phyloP scores from a whole-genome alignment of 441 rosid genomes.

The Aleurites moluccanus region DNA sequence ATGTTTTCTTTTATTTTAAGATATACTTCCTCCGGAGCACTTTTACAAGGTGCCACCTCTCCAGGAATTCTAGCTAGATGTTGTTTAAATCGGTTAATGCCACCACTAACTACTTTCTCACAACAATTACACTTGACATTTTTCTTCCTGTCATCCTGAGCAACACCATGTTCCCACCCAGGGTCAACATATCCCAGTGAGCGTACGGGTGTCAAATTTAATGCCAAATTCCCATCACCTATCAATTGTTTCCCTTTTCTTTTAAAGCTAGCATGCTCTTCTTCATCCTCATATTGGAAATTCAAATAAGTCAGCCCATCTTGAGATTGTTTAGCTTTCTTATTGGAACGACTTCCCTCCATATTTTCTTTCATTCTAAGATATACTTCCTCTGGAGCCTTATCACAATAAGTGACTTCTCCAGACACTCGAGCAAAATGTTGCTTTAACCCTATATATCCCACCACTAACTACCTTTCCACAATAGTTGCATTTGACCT shows the following conservation, averaged over 20 bases:
- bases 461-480: slow-evolving; percentile 89
- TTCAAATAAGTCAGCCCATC: slow-evolving; percentile 15
- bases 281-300: slow-evolving; percentile 22
- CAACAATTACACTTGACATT: slow-evolving; percentile 89
- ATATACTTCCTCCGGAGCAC: slow-evolving; percentile 90
- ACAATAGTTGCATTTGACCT: slow-evolving; percentile 89
- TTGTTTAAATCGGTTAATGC: slow-evolving; percentile 94
- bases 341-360: slow-evolving; percentile 31
- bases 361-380: slow-evolving; percentile 84
- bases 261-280: slow-evolving; percentile 15
- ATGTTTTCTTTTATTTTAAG: slow-evolving; percentile 87
- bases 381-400: slow-evolving; percentile 87
- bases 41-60: slow-evolving; percentile 87
- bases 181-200: slow-evolving; percentile 60
- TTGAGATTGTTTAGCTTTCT: slow-evolving; percentile 17
- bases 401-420: slow-evolving; percentile 85
- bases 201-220: slow-evolving; percentile 8
- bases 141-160: slow-evolving; percentile 91
- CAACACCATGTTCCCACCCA: slow-evolving; percentile 98
- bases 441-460: slow-evolving; percentile 89
- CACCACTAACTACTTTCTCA: slow-evolving; percentile 84
- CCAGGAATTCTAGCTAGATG: slow-evolving; percentile 97
- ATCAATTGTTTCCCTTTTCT: slow-evolving; percentile 22
- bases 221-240: slow-evolving; percentile 6
- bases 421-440: slow-evolving; percentile 96